These are phyloP conservation scores for Aureobasidium sp. DNA, from an alignment of 2,329 filamentous ascomycete genomes.

Conservation along the genomic window DNA sequence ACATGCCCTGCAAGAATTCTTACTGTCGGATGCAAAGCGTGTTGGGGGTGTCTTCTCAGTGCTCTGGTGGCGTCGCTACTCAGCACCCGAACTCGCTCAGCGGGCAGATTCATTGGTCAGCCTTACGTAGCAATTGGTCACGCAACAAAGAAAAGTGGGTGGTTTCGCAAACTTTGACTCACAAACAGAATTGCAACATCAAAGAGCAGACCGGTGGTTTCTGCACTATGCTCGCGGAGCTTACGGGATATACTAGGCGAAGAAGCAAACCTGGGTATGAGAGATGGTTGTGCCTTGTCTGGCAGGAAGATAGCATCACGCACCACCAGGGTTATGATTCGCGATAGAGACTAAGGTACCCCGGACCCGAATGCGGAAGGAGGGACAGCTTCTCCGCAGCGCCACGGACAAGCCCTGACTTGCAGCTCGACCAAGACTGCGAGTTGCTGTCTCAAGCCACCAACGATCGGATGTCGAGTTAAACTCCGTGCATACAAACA, in stretches of 20 bases:
- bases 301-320: neutral
- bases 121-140: constrained; percentile 6
- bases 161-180: constrained; percentile 3
- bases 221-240: neutral
- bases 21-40: neutral
- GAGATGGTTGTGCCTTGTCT: neutral
- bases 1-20: neutral
- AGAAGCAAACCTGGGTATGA: neutral
- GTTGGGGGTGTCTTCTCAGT: neutral
- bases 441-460: neutral
- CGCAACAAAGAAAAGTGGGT: neutral
- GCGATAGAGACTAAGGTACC: constrained; percentile 1
- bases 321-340: neutral
- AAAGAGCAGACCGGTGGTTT: neutral
- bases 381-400: constrained; percentile 1
- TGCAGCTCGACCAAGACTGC: neutral
- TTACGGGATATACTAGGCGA: neutral
- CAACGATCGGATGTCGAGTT: neutral
- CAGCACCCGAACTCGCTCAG: neutral
- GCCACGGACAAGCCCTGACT: neutral
- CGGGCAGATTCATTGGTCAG: neutral
- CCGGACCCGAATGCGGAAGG: constrained; percentile 7
- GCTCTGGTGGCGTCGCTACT: neutral
- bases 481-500: neutral
- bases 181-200: neutral